Base-by-base conservation (phyloP, 2,329 filamentous ascomycete genomes). In the Alternaria solani region DNA sequence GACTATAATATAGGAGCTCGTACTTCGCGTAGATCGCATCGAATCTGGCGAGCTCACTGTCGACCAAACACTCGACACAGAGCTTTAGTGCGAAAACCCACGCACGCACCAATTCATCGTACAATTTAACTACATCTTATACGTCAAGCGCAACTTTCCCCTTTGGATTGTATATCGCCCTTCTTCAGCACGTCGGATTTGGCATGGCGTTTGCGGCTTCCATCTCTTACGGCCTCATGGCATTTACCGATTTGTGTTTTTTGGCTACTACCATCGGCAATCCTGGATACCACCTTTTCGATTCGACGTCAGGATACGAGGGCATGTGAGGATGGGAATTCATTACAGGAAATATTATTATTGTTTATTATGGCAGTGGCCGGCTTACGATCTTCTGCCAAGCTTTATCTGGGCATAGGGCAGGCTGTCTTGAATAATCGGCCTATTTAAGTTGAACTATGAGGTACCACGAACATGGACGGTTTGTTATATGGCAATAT, bases 1-100 rank as follows among this genome's bases (percentile, higher is more conserved):
- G 49, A 68, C 38, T 8, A 18, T 16, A 12, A 36, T 41, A 23
- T 47, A 80, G 78, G 78, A 80, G 70, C 75, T 80, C 20, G 76
- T 80, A 47, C 73, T 80, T 28, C 76, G 78, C 16, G 78, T 80
- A 44, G 78, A 80, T 46, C 75, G 75, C 46, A 80, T 80, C 44
- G 78, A 79, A 57, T 75, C 70, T 34, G 77, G 78, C 46, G 77
- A 80, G 57, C 62, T 79, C 49, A 76, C 70, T 3, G 71, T 73
- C 28, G 75, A 77, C 16, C 70, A 75, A 58, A 69, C 69, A 6
- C 67, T 77, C 38, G 72, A 71, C 41, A 72, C 61, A 41, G 75
- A 78, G 41, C 66, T 77, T 26, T 77, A 72, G 67, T 59, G 28
- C 25, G 7, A 34, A 25, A 26, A 32, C 8, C 41, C 14, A 26